Percentiles rank a stretch among this genome's conserved stretches.
phyloP scores from a whole-genome alignment of 306 rosid genomes.

The Begonia masoniana region DNA sequence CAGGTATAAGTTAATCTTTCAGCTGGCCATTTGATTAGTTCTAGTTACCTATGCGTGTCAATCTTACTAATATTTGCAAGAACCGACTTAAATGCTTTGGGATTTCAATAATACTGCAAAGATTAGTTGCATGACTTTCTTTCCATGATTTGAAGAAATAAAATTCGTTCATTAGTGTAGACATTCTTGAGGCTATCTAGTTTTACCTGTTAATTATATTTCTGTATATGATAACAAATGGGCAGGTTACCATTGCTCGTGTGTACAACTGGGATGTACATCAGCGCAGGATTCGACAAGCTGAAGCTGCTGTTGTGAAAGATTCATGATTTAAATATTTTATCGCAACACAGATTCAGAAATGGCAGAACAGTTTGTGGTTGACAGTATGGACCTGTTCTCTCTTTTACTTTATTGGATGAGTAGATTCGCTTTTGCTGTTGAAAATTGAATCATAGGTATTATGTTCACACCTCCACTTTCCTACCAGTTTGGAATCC shows the following conservation, averaged over 20 bases:
- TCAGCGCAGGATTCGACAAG: conserved; percentile 55
- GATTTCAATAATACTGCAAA: background rate
- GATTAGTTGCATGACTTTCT: background rate
- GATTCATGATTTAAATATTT: conserved; percentile 20
- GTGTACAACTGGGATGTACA: conserved; percentile 94
- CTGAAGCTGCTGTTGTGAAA: conserved; percentile 22
- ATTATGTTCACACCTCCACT: too few relatives aligned
- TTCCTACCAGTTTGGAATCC: too few relatives aligned
- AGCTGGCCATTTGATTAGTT: background rate
- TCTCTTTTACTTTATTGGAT: conserved; percentile 11
- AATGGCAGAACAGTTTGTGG: conserved; percentile 16
- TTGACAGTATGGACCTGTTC: conserved; percentile 24
- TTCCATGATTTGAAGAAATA: background rate
- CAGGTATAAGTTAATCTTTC: conserved; percentile 33
- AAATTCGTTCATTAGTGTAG: background rate
- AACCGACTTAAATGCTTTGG: background rate
- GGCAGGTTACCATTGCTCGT: conserved; percentile 86
- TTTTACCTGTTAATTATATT: conserved; percentile 1
- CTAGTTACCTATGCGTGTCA: background rate
- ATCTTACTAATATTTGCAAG: background rate
- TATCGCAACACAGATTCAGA: conserved; percentile 10
- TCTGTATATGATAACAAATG: conserved; percentile 5
- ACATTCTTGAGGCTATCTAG: conserved; percentile 1
- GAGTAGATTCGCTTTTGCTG: conserved; percentile 12
- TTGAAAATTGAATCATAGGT: too few relatives aligned